These are phyloP conservation scores for Colletotrichum euphorbiae DNA, from an alignment of 2,329 filamentous ascomycete genomes.

Conservation along the genomic window DNA sequence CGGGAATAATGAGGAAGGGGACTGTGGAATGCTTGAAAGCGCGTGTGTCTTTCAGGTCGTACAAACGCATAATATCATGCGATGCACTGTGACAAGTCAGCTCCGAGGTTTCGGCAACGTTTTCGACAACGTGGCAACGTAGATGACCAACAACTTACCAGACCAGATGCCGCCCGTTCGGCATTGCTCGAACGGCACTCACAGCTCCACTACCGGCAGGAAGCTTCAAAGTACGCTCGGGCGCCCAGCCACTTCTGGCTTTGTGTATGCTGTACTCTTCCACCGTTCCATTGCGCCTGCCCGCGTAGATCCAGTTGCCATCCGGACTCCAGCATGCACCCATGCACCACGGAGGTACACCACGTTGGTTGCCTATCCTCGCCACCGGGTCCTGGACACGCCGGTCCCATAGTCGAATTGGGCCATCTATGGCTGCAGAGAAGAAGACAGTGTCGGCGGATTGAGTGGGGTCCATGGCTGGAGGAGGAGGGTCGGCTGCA, in stretches of 20 bases:
- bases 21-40: constrained; percentile 80
- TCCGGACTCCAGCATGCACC: constrained; percentile 96
- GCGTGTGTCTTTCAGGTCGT: constrained; percentile 80
- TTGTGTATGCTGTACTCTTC: constrained; percentile 94
- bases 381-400: constrained; percentile 82
- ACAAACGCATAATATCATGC: constrained; percentile 92
- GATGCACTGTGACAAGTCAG: constrained; percentile 72
- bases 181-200: constrained; percentile 89
- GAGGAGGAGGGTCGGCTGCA: constrained; percentile 51
- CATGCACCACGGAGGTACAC: constrained; percentile 96
- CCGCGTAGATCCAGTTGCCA: constrained; percentile 94
- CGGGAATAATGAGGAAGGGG: constrained; percentile 96
- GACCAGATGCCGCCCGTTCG: constrained; percentile 90
- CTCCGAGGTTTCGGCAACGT: background rate
- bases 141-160: constrained; percentile 61
- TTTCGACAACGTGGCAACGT: too few species aligned
- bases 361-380: constrained; percentile 77
- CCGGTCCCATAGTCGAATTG: constrained; percentile 92
- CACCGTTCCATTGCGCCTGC: constrained; percentile 89
- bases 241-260: constrained; percentile 72
- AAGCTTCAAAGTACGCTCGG: constrained; percentile 85
- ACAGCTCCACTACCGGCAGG: constrained; percentile 90
- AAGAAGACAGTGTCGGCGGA: constrained; percentile 85
- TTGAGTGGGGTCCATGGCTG: constrained; percentile 65
- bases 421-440: constrained; percentile 87